Evolutionary conservation across 2,329 filamentous ascomycete species (phyloP).

Genomic region (Colletotrichum higginsianum): DNA sequence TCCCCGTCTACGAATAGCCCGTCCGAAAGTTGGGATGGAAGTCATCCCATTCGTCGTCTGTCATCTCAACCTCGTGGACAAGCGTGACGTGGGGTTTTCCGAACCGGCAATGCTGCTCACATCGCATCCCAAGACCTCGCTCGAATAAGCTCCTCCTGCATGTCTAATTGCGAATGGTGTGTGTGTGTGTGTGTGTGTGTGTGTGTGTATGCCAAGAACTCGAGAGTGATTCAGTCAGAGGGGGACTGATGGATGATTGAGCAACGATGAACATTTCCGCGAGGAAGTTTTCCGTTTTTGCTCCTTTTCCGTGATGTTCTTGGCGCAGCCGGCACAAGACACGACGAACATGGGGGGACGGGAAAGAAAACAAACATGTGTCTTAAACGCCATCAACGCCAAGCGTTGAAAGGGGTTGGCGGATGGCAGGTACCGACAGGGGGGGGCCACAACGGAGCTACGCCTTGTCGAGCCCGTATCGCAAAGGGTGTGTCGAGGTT

Average conservation of each 20-base stretch:
- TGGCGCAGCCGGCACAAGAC: slow-evolving; percentile 22
- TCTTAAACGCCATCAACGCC: slow-evolving; percentile 22
- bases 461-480: neutral
- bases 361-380: slow-evolving; percentile 19
- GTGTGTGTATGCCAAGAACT: slow-evolving; percentile 11
- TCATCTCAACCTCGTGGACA: neutral
- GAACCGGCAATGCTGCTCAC: neutral
- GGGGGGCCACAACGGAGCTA: neutral
- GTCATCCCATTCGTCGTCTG: neutral
- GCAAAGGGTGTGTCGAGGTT: neutral
- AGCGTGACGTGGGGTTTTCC: slow-evolving; percentile 19
- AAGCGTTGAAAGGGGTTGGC: slow-evolving; percentile 20
- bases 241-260: no score
- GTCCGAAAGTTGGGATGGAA: neutral
- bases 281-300: slow-evolving; percentile 5
- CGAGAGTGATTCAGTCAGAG: neutral
- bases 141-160: slow-evolving; percentile 22
- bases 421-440: slow-evolving; percentile 24
- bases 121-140: neutral
- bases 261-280: slow-evolving; percentile 10
- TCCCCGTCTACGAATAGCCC: no score
- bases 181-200: neutral
- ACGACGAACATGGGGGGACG: neutral
- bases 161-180: neutral
- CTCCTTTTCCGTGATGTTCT: slow-evolving; percentile 29